These are phyloP conservation scores for Eimeria sp. DNA, from an alignment of 169 alveolate species.

Conservation along the genomic window DNA sequence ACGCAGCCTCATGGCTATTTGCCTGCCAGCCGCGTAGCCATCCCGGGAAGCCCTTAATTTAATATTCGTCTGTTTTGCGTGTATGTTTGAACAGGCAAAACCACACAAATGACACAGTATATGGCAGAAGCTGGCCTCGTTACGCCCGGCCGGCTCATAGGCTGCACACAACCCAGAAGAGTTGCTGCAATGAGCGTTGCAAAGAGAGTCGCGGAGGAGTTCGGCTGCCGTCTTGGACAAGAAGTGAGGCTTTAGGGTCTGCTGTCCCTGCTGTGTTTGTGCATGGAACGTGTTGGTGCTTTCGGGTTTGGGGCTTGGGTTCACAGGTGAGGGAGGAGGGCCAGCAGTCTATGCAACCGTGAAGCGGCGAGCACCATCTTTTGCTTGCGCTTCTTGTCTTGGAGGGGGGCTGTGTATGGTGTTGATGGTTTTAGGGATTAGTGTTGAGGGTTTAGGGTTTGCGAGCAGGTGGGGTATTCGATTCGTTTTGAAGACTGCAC, in stretches of 20 bases:
- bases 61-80: constrained; percentile 89
- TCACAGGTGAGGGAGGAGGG: neutral
- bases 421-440: neutral
- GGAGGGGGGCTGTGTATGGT: neutral
- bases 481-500: constrained; percentile 98
- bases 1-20: neutral
- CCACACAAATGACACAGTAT: constrained; percentile 89
- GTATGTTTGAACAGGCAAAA: constrained; percentile 91
- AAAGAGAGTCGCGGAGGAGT: constrained; percentile 99
- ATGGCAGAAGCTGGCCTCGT: constrained; percentile 86
- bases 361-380: too few species aligned
- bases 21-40: too few species aligned
- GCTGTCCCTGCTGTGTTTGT: neutral
- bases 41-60: too few species aligned
- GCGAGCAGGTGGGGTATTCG: constrained; percentile 84
- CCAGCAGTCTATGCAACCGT: too few species aligned
- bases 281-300: neutral
- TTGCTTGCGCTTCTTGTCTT: too few species aligned
- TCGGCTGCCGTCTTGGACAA: constrained; percentile 98
- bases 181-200: constrained; percentile 99
- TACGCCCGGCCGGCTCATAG: constrained; percentile 93
- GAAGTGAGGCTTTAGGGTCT: constrained; percentile 90
- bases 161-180: constrained; percentile 99
- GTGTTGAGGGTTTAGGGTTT: neutral
- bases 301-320: neutral